Conservation (phyloP, 176 grass and related monocot species). For the Urochloa ruziziensis region DNA sequence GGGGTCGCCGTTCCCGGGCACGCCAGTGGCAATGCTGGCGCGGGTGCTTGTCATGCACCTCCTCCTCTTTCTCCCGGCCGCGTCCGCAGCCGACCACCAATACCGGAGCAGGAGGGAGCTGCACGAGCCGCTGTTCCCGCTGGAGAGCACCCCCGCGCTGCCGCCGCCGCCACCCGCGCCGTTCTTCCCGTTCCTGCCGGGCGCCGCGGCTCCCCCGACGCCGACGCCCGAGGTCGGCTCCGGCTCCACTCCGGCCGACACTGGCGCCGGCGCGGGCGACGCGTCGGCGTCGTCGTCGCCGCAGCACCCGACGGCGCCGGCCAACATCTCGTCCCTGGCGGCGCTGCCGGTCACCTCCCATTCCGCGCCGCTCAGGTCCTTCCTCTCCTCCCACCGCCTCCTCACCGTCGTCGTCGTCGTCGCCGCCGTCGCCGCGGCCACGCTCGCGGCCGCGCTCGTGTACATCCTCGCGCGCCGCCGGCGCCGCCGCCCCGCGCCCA, state of each 20-base stretch:
- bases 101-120: conserved; percentile 36
- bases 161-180: conserved; percentile 41
- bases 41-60: conserved; percentile 31
- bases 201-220: conserved; percentile 22
- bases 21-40: conserved; percentile 32
- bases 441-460: conserved; percentile 11
- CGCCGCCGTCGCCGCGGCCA: conserved; percentile 6
- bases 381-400: conserved; percentile 43
- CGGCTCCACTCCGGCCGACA: not conserved
- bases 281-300: conserved; percentile 1
- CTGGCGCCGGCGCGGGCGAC: not conserved
- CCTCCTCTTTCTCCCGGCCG: conserved; percentile 30
- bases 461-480: conserved; percentile 33
- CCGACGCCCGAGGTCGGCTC: not conserved
- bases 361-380: conserved; percentile 33
- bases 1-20: not conserved
- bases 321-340: conserved; percentile 43
- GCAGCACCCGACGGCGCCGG: conserved; percentile 46
- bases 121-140: conserved; percentile 58
- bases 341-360: conserved; percentile 30
- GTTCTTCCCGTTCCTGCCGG: conserved; percentile 46
- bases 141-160: conserved; percentile 35
- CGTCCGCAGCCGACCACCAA: not conserved
- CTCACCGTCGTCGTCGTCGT: conserved; percentile 38
- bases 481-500: not conserved